Conservation (phyloP, 31 red algal species). For the Odonthalia washingtoniensis region DNA sequence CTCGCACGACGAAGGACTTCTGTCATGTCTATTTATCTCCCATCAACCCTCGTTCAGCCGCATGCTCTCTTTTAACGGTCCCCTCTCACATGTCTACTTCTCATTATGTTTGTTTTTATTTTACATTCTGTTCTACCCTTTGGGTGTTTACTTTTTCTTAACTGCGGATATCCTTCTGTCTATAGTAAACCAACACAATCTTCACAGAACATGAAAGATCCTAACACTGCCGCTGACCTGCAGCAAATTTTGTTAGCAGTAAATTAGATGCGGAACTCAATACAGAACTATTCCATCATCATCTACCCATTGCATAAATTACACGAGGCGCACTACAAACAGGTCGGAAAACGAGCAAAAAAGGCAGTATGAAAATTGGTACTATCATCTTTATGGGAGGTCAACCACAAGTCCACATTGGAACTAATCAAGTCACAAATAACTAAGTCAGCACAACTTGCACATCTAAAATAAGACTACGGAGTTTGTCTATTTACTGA, state of each 20-base stretch:
- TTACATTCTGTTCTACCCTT: too few relatives aligned
- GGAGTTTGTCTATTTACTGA: slow-evolving; percentile 8
- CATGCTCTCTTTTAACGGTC: too few relatives aligned
- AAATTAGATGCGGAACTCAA: slow-evolving; percentile 32
- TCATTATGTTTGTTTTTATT: too few relatives aligned
- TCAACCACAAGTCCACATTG: slow-evolving; percentile 5
- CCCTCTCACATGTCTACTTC: too few relatives aligned
- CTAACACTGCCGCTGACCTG: too few relatives aligned
- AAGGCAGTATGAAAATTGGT: slow-evolving; percentile 1
- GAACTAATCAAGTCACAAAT: slow-evolving; percentile 8
- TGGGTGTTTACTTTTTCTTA: too few relatives aligned
- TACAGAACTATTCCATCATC: neutral
- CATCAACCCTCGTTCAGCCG: too few relatives aligned
- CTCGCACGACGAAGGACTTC: too few relatives aligned
- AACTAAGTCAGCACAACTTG: neutral
- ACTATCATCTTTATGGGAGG: neutral
- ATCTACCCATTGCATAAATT: slow-evolving; percentile 27
- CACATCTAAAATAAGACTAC: neutral
- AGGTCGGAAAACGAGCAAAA: slow-evolving; percentile 9
- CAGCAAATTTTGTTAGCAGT: neutral
- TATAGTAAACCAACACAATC: too few relatives aligned
- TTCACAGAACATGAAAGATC: too few relatives aligned
- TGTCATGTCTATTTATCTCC: too few relatives aligned
- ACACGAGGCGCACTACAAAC: slow-evolving; percentile 25
- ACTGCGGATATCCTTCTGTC: too few relatives aligned